Evolutionary conservation across 371 early-diverging fungal genomes (phyloP), one percentile per base, ranked within the genome.

Genomic region (Circinella minor): DNA sequence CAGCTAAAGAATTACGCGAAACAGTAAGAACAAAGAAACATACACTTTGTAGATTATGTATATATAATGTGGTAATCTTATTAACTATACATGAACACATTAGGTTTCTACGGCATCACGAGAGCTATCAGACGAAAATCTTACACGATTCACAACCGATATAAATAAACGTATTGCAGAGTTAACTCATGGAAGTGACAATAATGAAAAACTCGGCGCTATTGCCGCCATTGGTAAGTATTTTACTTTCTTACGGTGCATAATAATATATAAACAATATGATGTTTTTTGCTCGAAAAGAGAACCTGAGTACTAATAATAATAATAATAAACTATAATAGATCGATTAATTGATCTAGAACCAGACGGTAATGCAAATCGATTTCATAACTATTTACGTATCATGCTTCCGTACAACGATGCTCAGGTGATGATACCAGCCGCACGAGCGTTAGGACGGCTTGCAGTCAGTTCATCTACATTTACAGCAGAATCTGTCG

Each of bases 311-410:
- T 27, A 27, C 27, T 27, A 27, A 27, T 27, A 66, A 5, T 7
- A 36, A 4, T 43, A 11, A 38, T 36, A 11, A 61, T 54, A 61
- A 54, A 59, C 13, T 10, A 65, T 48, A 9, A 15, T 81, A 94
- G 95, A 96, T 76, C 87, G 89, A 62, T 78, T 97, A 63, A 94
- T 96, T 65, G 95, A 93, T 46, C 86, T 95, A 38, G 95, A 95
- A 67, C 88, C 88, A 34, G 95, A 96, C 72, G 93, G 94, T 67
- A 94, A 93, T 77, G 90, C 94, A n/a, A 90, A 88, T 51, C 90
- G 95, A 47, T 96, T 94, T 71, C 91, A 94, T 34, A 95, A 94
- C 74, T 96, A 94, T 71, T 78, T 97, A 55, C 88, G 93, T n/a
- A 88, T 86, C 49, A 89, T 95, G 43, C 84, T 97, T 59, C 95